Evolutionary conservation across 202 grass and related monocot species (phyloP).

Genomic region (Schoenoplectus triqueter): DNA sequence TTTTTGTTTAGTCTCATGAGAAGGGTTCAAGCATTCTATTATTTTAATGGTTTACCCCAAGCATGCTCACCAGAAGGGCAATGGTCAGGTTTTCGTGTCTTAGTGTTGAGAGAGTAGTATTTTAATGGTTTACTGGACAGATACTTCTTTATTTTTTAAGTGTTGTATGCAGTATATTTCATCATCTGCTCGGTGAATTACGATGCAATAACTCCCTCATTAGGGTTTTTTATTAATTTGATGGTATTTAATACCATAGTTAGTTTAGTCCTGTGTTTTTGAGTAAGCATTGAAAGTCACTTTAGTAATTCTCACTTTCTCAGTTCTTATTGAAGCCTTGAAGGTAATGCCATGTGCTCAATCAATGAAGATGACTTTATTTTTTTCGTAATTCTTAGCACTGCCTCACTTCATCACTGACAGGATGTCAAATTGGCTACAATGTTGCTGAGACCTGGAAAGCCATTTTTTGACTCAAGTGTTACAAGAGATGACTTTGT

Average conservation of each 20-base stretch:
- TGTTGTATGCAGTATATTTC: too few relatives aligned
- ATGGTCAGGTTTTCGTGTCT: too few relatives aligned
- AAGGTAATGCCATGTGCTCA: background rate
- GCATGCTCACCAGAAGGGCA: too few relatives aligned
- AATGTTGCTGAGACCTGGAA: conserved; percentile 39
- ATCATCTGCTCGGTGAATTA: background rate
- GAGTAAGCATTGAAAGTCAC: background rate
- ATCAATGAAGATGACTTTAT: background rate
- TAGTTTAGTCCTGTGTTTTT: background rate
- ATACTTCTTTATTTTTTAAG: background rate
- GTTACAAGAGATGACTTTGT: conserved; percentile 33
- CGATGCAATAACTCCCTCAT: background rate
- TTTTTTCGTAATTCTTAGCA: conserved; percentile 6
- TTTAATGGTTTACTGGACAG: background rate
- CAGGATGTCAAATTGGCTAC: conserved; percentile 40
- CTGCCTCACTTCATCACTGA: background rate
- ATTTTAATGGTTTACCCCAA: background rate
- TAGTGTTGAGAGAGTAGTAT: background rate
- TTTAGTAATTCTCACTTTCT: background rate
- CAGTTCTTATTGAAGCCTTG: too few relatives aligned
- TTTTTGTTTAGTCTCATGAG: background rate
- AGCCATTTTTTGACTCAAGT: conserved; percentile 28
- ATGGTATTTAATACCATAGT: background rate
- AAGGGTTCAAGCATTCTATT: background rate
- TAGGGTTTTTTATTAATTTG: background rate